A percentile compares a stretch with the other conserved stretches of the same genome.
Evolutionary conservation across 163 green algal genomes (phyloP).

Genomic region (Scenedesmus sp.): DNA sequence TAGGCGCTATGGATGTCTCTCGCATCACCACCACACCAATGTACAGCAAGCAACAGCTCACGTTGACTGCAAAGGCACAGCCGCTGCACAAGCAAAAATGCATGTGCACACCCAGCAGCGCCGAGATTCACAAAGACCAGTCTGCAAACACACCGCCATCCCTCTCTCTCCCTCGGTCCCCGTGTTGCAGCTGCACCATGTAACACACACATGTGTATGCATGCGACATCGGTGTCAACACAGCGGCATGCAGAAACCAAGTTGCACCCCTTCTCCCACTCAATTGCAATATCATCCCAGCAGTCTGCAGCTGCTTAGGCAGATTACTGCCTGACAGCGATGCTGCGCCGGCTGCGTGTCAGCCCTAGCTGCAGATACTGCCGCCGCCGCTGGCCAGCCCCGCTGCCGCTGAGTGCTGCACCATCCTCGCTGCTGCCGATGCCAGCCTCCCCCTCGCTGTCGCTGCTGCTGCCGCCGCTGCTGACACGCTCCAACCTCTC

Average conservation of each 20-base stretch:
- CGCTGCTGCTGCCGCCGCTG: slow-evolving; percentile 25
- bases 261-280: neutral
- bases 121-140: neutral
- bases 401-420: neutral
- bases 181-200: neutral
- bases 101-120: neutral
- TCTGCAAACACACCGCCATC: neutral
- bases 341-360: neutral
- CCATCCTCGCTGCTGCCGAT: neutral
- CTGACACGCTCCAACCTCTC: neutral
- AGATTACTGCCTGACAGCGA: neutral
- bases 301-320: neutral
- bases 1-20: neutral
- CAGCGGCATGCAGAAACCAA: neutral
- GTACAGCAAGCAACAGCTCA: slow-evolving; percentile 6
- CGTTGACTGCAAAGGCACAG: neutral
- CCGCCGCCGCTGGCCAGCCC: neutral
- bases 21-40: neutral
- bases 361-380: neutral
- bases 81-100: neutral
- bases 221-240: neutral
- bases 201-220: neutral
- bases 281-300: neutral
- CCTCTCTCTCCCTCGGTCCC: neutral
- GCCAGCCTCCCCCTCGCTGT: neutral